These are phyloP conservation scores for Globisporangium barbulae DNA, from an alignment of 352 stramenopile species.

Conservation along the genomic window DNA sequence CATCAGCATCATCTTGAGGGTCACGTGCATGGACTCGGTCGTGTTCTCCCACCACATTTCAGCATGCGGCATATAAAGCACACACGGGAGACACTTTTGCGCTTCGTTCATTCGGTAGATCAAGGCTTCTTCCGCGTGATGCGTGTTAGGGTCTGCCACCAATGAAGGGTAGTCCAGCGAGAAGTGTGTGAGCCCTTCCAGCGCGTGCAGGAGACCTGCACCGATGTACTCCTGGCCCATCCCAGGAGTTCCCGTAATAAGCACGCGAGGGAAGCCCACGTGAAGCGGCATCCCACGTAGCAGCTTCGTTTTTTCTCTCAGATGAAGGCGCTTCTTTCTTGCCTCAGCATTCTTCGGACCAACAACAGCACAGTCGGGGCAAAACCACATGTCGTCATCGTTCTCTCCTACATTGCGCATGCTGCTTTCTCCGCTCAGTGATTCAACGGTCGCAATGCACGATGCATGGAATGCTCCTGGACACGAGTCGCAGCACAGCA, in stretches of 20 bases:
- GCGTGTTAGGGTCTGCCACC: constrained; percentile 61
- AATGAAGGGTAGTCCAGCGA: constrained; percentile 80
- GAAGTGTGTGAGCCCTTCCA: constrained; percentile 78
- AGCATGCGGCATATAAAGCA: constrained; percentile 75
- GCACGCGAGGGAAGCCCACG: constrained; percentile 62
- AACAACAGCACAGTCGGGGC: constrained; percentile 39
- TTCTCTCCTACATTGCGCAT: not conserved
- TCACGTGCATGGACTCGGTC: constrained; percentile 64
- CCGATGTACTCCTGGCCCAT: constrained; percentile 80
- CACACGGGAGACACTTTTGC: constrained; percentile 71
- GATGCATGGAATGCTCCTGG: constrained; percentile 53
- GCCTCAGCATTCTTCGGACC: constrained; percentile 20
- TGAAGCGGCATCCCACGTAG: constrained; percentile 38
- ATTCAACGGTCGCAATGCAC: constrained; percentile 31
- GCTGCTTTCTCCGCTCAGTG: not conserved
- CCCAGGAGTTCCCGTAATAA: constrained; percentile 51
- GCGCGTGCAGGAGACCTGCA: constrained; percentile 54
- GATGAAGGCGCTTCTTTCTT: constrained; percentile 23
- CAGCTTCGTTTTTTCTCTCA: constrained; percentile 26
- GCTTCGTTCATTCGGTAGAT: constrained; percentile 68
- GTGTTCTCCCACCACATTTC: constrained; percentile 79
- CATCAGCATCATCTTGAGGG: constrained; percentile 81
- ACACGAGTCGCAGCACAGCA: constrained; percentile 62
- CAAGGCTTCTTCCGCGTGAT: constrained; percentile 73
- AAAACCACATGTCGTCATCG: constrained; percentile 45